Evolutionary conservation across 2,329 filamentous ascomycete genomes (phyloP), one percentile per base, ranked within the genome.

Genomic region (Calonectria montana): DNA sequence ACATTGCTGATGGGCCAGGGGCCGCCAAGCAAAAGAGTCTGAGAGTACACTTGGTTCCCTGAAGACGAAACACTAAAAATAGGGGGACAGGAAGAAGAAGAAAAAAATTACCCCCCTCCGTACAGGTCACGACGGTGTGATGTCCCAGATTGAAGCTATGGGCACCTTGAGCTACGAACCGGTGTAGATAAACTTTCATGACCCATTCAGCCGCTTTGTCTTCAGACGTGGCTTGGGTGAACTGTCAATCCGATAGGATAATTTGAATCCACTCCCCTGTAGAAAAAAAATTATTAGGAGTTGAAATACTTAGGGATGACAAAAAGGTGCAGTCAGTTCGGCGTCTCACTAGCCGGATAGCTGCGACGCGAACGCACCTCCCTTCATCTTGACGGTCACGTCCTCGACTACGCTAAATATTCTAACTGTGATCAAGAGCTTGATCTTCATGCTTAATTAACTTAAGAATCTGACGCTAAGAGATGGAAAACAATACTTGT

Each of bases 11-110:
- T 37, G 43, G 9, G 15, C 43, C 23, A 64, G 63, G 29, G 63
- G 63, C 47, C 37, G 43, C 35, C 21, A 43, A 29, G n/a, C 41
- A 35, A 37, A 18, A 29, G 21, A 15, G 25, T 47, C 53, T 27
- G 57, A 47, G 55, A 67, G 31, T 59, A 31, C 29, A 23, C 15
- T 16, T 39, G 27, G 27, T 45, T 23, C 16, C 4, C 43, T 29
- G 4, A 55, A 67, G 47, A 35, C 64, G 55, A 71, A 71, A 67
- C 69, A 23, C n/a, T 45, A 37, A 53, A 8, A 29, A 31, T n/a
- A n/a, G n/a, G n/a, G n/a, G n/a, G n/a, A n/a, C n/a, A n/a, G n/a
- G n/a, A n/a, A n/a, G n/a, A n/a, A n/a, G n/a, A n/a, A n/a, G n/a
- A 41, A 31, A 31, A 35, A 35, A 35, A 12, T 12, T 7, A 10